Evolutionary conservation across 495 filamentous ascomycete species (phyloP).

Genomic region (Penicillium maclennaniae): DNA sequence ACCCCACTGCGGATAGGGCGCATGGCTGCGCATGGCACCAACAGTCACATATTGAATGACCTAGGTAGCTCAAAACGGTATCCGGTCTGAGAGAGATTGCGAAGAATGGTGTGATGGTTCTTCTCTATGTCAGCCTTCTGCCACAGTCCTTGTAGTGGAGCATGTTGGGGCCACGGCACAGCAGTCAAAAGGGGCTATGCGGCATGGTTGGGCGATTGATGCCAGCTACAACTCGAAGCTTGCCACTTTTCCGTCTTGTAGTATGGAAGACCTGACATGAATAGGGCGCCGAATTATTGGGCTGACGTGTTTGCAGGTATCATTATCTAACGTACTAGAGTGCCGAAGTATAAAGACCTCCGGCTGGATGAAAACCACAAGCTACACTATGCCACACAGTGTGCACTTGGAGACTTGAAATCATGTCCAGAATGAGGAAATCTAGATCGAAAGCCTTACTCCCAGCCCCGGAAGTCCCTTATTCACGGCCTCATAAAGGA

Average conservation of each 20-base stretch:
- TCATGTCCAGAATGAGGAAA: background rate
- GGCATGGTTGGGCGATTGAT: background rate
- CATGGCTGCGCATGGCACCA: constrained; percentile 28
- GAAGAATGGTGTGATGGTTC: background rate
- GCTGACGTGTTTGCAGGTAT: background rate
- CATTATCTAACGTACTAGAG: background rate
- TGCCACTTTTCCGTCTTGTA: background rate
- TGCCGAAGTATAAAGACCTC: too few species aligned
- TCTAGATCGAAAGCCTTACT: background rate
- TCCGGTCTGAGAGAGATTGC: constrained; percentile 27
- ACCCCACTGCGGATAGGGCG: constrained; percentile 13
- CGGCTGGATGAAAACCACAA: background rate
- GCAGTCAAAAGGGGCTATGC: background rate
- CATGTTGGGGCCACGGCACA: constrained; percentile 6
- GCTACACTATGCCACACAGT: background rate
- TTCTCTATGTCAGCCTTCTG: constrained; percentile 7
- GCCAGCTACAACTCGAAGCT: background rate
- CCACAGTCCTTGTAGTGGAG: constrained; percentile 12
- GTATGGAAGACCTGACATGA: background rate
- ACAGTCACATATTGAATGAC: constrained; percentile 10
- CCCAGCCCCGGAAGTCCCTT: background rate
- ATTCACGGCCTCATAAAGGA: background rate
- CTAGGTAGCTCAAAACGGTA: constrained; percentile 2
- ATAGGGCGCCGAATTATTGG: background rate
- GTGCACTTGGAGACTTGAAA: background rate